Base-by-base conservation (phyloP, 805 yeast genomes). In the Metschnikowia lachancei region DNA sequence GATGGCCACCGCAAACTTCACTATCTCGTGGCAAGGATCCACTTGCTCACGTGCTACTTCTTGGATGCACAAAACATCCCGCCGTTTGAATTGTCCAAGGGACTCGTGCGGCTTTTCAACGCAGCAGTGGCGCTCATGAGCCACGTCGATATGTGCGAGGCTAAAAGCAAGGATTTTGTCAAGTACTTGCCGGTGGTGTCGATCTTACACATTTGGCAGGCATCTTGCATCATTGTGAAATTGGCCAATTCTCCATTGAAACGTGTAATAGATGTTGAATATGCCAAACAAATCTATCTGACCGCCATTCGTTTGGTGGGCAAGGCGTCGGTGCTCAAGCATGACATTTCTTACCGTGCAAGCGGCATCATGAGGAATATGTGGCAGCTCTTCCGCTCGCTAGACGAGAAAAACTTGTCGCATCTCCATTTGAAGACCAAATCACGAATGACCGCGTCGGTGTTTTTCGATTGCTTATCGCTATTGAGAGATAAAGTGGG, bases 311-410 rank as follows among this genome's bases (percentile, higher is more conserved):
- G 77, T 16, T 65, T 87, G 38, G 82, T 94, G 1, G 77, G 82
- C 47, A 81, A 81, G 49, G 95, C 96, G 0, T 88, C 97, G 0
- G 84, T 92, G 24, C 72, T 88, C 56, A 89, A 89, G 57, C 94
- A 91, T 66, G 99, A 92, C 61, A 83, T 94, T 75, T 88, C 97
- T 0, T 88, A 87, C 62, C 77, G 98, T 54, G 87, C 96, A 0
- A 83, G 95, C 38, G 97, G 96, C 8, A 89, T 94, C 49, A 88
- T 94, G 94, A 79, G 86, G 58, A 90, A 90, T 60, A 83, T 90
- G 72, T 92, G 99, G 99, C 87, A 85, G 49, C 73, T 90, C 49
- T 87, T 87, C 64, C 78, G 84, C 41, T 76, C 84, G 4, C 69
- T 90, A 55, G 79, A 82, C 52, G 83, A 79, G 35, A 80, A 77